Base-by-base conservation (phyloP, 768 basidiomycete species). In the Saitozyma podzolica region DNA sequence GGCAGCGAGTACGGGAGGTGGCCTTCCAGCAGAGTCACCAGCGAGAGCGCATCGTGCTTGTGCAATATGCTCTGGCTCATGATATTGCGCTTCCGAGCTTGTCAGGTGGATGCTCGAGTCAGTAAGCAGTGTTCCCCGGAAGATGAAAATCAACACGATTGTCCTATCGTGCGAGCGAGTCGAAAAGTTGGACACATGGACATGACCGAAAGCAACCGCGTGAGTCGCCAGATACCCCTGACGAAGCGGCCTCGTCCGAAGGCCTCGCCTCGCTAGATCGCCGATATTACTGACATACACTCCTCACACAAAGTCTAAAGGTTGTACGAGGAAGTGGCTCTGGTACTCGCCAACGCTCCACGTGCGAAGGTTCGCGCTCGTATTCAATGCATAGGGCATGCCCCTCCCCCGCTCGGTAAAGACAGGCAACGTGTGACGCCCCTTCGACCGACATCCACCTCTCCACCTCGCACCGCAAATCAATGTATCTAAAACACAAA, bases 1-100 rank as follows among this genome's bases (percentile, higher is more conserved):
- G 53, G 13, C 9, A 60, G 10, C 13, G 59, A 60, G 14, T 50
- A 40, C 2, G 59, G 59, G 5, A 60, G 52, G 49, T 60, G 45
- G 9, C 7, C 10, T 10, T 29, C 16, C 3, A 60, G 50, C 19
- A 60, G 59, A 2, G 42, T 41, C 7, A 60, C 9, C 17, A 60
- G 8, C 19, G 40, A 43, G 3, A 19, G 11, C 6, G 41, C 20
- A 9, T 9, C 8, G 43, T 60, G 59, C 43, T 60, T 51, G 40
- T 52, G 53, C 14, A 60, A 40, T 29, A 29, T 5, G 29, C 29
- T 29, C 43, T 54, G 39, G 11, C 17, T 40, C 52, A 54, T 54
- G 45, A 6, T 47, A 13, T 11, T 13, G n/a, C 13, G 45, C 11
- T 13, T 11, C n/a, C 11, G 13, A 47, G n/a, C 45, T 47, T 47